Percentiles rank a stretch among this genome's conserved stretches.
These are phyloP conservation scores for Adansonia gregorii DNA, from an alignment of 441 rosid genomes.

Conservation along the genomic window DNA sequence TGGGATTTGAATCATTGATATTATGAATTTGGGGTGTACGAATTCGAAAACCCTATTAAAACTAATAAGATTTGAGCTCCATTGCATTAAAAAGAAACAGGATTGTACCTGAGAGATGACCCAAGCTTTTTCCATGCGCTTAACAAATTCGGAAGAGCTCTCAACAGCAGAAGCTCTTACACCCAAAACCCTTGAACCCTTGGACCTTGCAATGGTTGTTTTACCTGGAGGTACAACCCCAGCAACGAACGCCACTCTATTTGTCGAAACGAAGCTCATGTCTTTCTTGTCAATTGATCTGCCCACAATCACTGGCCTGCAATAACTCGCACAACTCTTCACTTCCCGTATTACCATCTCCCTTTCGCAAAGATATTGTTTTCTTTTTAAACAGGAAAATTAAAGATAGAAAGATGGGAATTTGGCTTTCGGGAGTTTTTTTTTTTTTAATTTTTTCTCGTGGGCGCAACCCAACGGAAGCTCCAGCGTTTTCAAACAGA, in stretches of 20 bases:
- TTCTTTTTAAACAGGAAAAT: not conserved
- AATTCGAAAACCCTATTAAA: constrained; percentile 13
- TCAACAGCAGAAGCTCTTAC: constrained; percentile 68
- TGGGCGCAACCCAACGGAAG: not conserved
- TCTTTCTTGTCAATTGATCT: constrained; percentile 27
- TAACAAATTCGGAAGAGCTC: constrained; percentile 70
- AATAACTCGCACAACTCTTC: constrained; percentile 38
- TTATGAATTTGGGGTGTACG: not conserved
- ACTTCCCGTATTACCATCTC: not conserved
- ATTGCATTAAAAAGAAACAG: not conserved
- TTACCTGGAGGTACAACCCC: constrained; percentile 25
- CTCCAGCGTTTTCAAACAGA: constrained; percentile 19
- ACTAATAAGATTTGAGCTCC: not conserved
- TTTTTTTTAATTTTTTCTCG: constrained; percentile 10
- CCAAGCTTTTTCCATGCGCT: constrained; percentile 89
- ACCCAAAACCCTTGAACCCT: constrained; percentile 23
- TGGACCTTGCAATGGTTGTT: constrained; percentile 1
- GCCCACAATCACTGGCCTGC: constrained; percentile 34
- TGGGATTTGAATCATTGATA: not conserved
- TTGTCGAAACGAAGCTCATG: constrained; percentile 29
- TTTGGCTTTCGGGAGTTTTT: not conserved
- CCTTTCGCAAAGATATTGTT: not conserved
- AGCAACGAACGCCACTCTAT: constrained; percentile 29
- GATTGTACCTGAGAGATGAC: constrained; percentile 71
- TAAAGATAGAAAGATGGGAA: not conserved